These are phyloP conservation scores for Periconia sp. DNA, from an alignment of 2,329 filamentous ascomycete species.

Conservation along the genomic window DNA sequence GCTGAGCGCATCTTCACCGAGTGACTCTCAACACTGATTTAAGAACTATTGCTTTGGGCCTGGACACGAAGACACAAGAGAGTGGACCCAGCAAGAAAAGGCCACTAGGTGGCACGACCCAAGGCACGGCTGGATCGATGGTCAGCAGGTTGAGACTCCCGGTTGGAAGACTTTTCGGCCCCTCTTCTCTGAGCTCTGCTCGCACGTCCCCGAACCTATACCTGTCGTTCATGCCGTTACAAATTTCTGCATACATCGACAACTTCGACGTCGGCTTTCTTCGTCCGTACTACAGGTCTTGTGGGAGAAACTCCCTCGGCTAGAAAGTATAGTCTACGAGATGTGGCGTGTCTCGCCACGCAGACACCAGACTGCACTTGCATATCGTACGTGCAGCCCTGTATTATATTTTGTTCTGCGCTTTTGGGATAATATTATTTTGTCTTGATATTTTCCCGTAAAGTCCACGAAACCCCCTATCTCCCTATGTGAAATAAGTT, in stretches of 20 bases:
- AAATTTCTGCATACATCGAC: slow-evolving; percentile 19
- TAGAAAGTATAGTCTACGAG: slow-evolving; percentile 22
- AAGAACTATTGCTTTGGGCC: slow-evolving; percentile 23
- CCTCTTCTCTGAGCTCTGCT: slow-evolving; percentile 12
- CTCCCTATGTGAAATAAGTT: slow-evolving; percentile 12
- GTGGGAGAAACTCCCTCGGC: slow-evolving; percentile 21
- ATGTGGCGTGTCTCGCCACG: slow-evolving; percentile 15
- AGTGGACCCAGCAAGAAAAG: slow-evolving; percentile 10
- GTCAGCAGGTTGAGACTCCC: slow-evolving; percentile 15
- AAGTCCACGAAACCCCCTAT: too few species aligned
- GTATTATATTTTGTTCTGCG: too few species aligned
- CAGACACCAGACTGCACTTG: background rate
- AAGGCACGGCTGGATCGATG: slow-evolving; percentile 20
- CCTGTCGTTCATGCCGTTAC: slow-evolving; percentile 20
- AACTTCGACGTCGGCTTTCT: slow-evolving; percentile 20
- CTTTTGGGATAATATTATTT: too few species aligned
- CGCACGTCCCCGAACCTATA: slow-evolving; percentile 14
- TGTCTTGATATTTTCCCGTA: too few species aligned
- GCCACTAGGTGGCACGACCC: slow-evolving; percentile 20
- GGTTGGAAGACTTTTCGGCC: slow-evolving; percentile 1
- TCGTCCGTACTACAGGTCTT: slow-evolving; percentile 16
- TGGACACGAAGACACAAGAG: slow-evolving; percentile 17
- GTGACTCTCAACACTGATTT: slow-evolving; percentile 24
- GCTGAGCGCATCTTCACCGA: slow-evolving; percentile 23
- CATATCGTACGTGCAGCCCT: too few species aligned